Evolutionary conservation across 176 grass and related monocot species (phyloP), one percentile per base, ranked within the genome.

Genomic region (Paspalum vaginatum): DNA sequence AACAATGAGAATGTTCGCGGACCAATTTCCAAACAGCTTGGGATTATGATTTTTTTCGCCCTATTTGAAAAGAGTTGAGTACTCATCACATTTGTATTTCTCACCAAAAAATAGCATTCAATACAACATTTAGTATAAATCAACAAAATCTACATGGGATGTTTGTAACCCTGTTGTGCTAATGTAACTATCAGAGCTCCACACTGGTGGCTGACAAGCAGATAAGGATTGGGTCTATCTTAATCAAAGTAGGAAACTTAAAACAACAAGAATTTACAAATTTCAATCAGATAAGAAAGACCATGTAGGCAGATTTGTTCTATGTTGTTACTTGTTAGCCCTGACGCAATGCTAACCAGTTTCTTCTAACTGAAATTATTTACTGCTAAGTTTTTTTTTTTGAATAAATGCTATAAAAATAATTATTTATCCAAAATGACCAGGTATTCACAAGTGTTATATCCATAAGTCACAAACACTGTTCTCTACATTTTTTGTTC

Each of bases 61-160:
- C 1, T 90, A 4, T 93, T 91, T 39, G 75, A 39, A 73, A 67
- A 86, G 45, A 79, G 88, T 88, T 85, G 52, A 66, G 81, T 87
- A 47, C 11, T 62, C 57, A 65, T 85, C 66, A 65, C 37, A 66
- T 24, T 65, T 45, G 32, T 8, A 49, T 20, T 54, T 42, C 58
- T 16, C 18, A 37, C 27, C 40, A 26, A 6, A 7, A 75, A 7
- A n/a, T n/a, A n/a, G 5, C 20, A 68, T 45, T n/a, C 44, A 68
- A 45, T 68, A 13, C 39, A 68, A 43, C 20, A 46, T 22, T 68
- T 44, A 68, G 11, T 45, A 45, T 68, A 68, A 43, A 68, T 10
- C 42, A 45, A 5, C 13, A 20, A 45, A 68, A 46, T 68, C 41
- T 24, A 46, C 20, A 46, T 68, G 41, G 65, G 65, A 45, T 18